These are phyloP conservation scores for Obelidium mucronatum DNA, from an alignment of 192 early-diverging fungal species.

Conservation along the genomic window DNA sequence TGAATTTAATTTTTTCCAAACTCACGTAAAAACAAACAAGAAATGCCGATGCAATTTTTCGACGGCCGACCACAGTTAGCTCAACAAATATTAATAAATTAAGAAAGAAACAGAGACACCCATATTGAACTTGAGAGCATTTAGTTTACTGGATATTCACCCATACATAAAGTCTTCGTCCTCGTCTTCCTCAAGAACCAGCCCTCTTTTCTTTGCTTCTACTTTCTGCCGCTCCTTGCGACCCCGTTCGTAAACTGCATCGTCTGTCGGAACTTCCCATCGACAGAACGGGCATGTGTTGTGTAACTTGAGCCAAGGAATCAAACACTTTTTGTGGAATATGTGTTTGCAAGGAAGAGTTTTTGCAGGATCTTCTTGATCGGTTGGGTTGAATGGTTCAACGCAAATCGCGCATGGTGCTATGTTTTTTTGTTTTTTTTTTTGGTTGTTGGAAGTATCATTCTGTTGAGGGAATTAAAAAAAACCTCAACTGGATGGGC, in stretches of 20 bases:
- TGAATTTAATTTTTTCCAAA: no score
- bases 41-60: no score
- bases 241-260: slow-evolving; percentile 33
- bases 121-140: no score
- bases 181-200: slow-evolving; percentile 26
- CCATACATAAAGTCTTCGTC: slow-evolving; percentile 26
- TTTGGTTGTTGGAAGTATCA: no score
- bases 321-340: slow-evolving; percentile 38
- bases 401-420: slow-evolving; percentile 39
- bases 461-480: no score
- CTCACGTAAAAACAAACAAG: no score
- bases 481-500: no score
- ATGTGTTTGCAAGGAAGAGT: slow-evolving; percentile 38
- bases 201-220: slow-evolving; percentile 29
- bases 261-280: slow-evolving; percentile 39
- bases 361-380: slow-evolving; percentile 15
- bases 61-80: no score
- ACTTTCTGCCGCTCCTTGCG: slow-evolving; percentile 28
- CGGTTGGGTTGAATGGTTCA: not conserved
- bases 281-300: slow-evolving; percentile 43
- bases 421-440: no score
- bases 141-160: no score
- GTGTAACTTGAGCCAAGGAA: slow-evolving; percentile 39
- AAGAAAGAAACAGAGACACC: no score
- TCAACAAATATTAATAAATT: no score